Conservation (phyloP, 345 rosid genomes). For the Salix caprea region DNA sequence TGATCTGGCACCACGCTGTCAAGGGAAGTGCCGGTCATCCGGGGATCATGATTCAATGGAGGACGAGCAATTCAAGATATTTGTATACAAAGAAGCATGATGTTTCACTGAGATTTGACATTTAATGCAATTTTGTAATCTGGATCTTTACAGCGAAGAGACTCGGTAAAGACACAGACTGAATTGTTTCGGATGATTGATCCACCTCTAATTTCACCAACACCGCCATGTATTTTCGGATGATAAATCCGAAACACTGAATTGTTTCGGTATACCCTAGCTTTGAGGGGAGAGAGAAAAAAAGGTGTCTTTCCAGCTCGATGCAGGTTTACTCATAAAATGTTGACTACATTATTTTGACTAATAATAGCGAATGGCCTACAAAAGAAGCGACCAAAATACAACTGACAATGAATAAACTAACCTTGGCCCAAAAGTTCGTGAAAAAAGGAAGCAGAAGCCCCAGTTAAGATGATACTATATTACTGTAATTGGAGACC, state of each 20-base stretch:
- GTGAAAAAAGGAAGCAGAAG: background rate
- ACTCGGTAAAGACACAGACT: no score
- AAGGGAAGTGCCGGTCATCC: background rate
- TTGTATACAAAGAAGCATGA: background rate
- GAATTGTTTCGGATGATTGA: background rate
- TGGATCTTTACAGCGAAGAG: background rate
- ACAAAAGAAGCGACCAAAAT: background rate
- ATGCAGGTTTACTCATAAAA: background rate
- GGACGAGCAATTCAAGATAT: background rate
- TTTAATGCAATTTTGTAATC: background rate
- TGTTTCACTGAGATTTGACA: background rate
- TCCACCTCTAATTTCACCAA: background rate
- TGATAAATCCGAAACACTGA: no score
- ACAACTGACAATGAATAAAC: background rate
- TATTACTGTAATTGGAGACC: background rate
- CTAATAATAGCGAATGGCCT: background rate
- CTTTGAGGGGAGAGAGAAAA: no score
- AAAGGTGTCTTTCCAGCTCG: background rate
- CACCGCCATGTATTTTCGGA: no score
- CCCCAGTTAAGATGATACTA: background rate
- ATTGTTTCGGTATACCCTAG: no score
- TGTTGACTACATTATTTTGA: background rate
- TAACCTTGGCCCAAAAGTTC: background rate
- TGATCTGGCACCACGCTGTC: background rate
- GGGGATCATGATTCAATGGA: background rate